These are phyloP conservation scores for Chalciporus chontae DNA, from an alignment of 768 basidiomycete genomes.

Conservation along the genomic window DNA sequence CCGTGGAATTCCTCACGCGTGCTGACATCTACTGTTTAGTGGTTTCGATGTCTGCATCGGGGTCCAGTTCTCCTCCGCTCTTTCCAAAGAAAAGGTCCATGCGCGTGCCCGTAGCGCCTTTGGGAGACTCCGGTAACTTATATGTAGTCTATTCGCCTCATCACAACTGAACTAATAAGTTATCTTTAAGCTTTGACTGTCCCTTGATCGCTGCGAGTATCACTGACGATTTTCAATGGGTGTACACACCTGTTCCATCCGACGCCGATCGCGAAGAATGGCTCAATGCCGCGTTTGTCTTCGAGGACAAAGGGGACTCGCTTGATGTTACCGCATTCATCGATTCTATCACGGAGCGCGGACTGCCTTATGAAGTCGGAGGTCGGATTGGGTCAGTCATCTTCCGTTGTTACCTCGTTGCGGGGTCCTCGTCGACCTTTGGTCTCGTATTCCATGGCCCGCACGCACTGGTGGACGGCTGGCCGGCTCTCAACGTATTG, in stretches of 20 bases:
- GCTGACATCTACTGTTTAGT: neutral
- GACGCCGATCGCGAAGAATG: slow-evolving; percentile 6
- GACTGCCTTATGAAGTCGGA: slow-evolving; percentile 6
- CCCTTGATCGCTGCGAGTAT: slow-evolving; percentile 12
- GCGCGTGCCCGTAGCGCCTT: slow-evolving; percentile 5
- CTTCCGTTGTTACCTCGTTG: slow-evolving; percentile 16
- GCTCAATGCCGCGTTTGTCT: slow-evolving; percentile 8
- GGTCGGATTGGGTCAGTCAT: neutral
- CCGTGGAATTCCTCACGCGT: neutral
- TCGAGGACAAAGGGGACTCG: neutral
- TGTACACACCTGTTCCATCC: slow-evolving; percentile 8
- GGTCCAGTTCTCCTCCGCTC: slow-evolving; percentile 5
- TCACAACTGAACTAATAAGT: no score
- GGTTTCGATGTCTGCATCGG: slow-evolving; percentile 10
- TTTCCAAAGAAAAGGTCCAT: neutral
- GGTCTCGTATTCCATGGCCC: slow-evolving; percentile 15
- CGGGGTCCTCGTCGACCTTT: neutral
- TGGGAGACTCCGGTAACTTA: slow-evolving; percentile 7
- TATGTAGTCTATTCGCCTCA: neutral
- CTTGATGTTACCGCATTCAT: slow-evolving; percentile 6
- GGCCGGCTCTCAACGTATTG: slow-evolving; percentile 14
- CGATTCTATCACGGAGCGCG: neutral
- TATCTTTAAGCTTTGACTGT: slow-evolving; percentile 1
- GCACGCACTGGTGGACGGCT: slow-evolving; percentile 13
- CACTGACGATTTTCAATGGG: slow-evolving; percentile 6